These are phyloP conservation scores for Phytophthora agathidicida DNA, from an alignment of 352 stramenopile species.

Conservation along the genomic window DNA sequence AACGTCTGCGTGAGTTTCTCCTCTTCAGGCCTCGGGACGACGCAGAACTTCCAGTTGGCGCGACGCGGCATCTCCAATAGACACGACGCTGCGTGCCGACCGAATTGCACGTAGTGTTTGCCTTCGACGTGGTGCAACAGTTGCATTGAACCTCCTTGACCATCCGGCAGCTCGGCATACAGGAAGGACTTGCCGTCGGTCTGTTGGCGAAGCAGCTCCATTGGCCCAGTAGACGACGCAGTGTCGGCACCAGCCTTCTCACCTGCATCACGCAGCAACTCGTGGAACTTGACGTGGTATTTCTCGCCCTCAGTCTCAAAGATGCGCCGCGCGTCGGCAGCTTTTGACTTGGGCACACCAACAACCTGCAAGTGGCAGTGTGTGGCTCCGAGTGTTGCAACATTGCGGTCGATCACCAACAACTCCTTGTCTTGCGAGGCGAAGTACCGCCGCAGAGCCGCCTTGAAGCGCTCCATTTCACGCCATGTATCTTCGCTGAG, in stretches of 20 bases:
- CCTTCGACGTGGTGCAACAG: slow-evolving; percentile 71
- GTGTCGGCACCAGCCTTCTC: slow-evolving; percentile 6
- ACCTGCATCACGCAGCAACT: slow-evolving; percentile 31
- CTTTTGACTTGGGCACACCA: slow-evolving; percentile 58
- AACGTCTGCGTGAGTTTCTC: slow-evolving; percentile 70
- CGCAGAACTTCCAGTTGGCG: slow-evolving; percentile 86
- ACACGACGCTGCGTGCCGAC: slow-evolving; percentile 63
- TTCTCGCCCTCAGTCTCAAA: slow-evolving; percentile 75
- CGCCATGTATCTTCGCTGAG: slow-evolving; percentile 43
- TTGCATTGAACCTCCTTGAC: slow-evolving; percentile 34
- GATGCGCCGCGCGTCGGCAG: slow-evolving; percentile 39
- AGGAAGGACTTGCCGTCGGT: slow-evolving; percentile 64
- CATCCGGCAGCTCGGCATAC: slow-evolving; percentile 69
- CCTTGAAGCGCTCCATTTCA: slow-evolving; percentile 80
- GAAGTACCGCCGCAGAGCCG: slow-evolving; percentile 63
- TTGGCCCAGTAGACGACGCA: slow-evolving; percentile 17
- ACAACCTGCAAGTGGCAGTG: slow-evolving; percentile 83
- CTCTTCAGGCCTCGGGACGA: slow-evolving; percentile 76
- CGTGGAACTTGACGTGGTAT: slow-evolving; percentile 75
- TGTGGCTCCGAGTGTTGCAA: slow-evolving; percentile 67
- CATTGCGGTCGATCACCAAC: slow-evolving; percentile 83
- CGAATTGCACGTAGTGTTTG: slow-evolving; percentile 89
- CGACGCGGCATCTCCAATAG: slow-evolving; percentile 69
- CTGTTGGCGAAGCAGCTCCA: slow-evolving; percentile 43
- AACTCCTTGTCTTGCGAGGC: slow-evolving; percentile 69